A percentile compares a stretch with the other conserved stretches of the same genome.
phyloP scores from a whole-genome alignment of 1,139 yeast species.

The Yamadazyma dendronema region DNA sequence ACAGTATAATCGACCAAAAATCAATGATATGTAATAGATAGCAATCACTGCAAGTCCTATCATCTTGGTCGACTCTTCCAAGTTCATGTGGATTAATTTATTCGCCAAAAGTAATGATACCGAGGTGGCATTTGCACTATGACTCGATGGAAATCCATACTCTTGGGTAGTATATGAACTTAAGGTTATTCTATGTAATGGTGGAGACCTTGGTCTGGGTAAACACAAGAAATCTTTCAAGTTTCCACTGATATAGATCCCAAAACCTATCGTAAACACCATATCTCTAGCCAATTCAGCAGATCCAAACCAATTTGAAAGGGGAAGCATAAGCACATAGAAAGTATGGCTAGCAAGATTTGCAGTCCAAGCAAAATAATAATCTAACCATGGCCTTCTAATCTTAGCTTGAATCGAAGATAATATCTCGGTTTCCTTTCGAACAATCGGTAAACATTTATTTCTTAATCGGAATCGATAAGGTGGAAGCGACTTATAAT shows the following conservation, averaged over 20 bases:
- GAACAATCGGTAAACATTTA: slow-evolving; percentile 54
- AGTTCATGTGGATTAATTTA: slow-evolving; percentile 15
- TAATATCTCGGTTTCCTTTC: slow-evolving; percentile 65
- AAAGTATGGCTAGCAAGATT: slow-evolving; percentile 91
- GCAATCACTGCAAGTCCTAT: slow-evolving; percentile 19
- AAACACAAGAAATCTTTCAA: slow-evolving; percentile 83
- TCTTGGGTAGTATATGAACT: slow-evolving; percentile 86
- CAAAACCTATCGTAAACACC: slow-evolving; percentile 76
- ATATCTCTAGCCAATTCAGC: slow-evolving; percentile 61
- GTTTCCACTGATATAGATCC: slow-evolving; percentile 77
- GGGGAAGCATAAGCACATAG: slow-evolving; percentile 83
- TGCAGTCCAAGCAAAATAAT: slow-evolving; percentile 86
- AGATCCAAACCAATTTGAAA: slow-evolving; percentile 83
- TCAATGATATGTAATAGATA: slow-evolving; percentile 61
- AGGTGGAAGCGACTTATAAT: slow-evolving; percentile 60
- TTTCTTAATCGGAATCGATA: slow-evolving; percentile 59
- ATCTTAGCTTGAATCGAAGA: slow-evolving; percentile 53
- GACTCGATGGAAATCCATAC: slow-evolving; percentile 94
- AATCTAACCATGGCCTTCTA: slow-evolving; percentile 58
- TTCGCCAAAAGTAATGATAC: slow-evolving; percentile 52
- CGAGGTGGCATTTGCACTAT: slow-evolving; percentile 88
- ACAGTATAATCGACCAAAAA: slow-evolving; percentile 83
- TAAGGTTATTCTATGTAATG: slow-evolving; percentile 85
- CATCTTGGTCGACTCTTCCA: slow-evolving; percentile 13
- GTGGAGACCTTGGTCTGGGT: slow-evolving; percentile 93